Evolutionary conservation across 2,329 filamentous ascomycete genomes (phyloP), one percentile per base, ranked within the genome.

Genomic region (Ceratocystis cubensis): DNA sequence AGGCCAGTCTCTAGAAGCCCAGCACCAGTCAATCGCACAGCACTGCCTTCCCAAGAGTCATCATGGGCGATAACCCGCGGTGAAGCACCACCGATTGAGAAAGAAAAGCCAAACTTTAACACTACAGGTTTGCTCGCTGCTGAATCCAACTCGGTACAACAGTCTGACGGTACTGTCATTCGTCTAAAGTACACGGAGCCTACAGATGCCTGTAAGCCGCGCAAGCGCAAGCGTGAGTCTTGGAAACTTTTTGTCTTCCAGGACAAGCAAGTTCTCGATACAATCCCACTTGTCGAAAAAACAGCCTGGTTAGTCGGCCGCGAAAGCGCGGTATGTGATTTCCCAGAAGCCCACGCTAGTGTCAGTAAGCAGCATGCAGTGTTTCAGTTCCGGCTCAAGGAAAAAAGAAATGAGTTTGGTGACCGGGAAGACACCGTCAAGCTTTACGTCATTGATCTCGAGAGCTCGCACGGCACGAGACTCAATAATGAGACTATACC

Each of bases 181-280:
- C 85, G 90, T 2, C 83, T 99, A 61, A 97, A 97, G 78, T 99
- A 99, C 75, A 89, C 96, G 77, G 94, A 99, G 76, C 94, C 94
- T 1, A 79, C 90, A 10, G 94, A 99, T 78, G 90, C 93, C 63
- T 88, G 94, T 68, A 96, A 96, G 71, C 90, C 94, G 0, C 82
- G 92, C 0, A 73, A 87, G 0, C 87, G 85, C 65, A 62, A 66
- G 28, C 53, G 30, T 2, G 86, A 94, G 71, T 78, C 84, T 67
- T 99, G 93, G 93, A 89, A 89, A 68, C 79, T 99, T 61, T 97
- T 95, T 74, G 83, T 96, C 25, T 99, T 99, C 82, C 96, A 96
- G 73, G 89, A 85, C 10, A 75, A 82, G 33, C 88, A 91, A 66
- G 81, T 95, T 2, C 75, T 96, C 44, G 91, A 96, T 73, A 95